These are phyloP conservation scores for Pyronema omphalodes DNA, from an alignment of 495 filamentous ascomycete genomes.

Conservation along the genomic window DNA sequence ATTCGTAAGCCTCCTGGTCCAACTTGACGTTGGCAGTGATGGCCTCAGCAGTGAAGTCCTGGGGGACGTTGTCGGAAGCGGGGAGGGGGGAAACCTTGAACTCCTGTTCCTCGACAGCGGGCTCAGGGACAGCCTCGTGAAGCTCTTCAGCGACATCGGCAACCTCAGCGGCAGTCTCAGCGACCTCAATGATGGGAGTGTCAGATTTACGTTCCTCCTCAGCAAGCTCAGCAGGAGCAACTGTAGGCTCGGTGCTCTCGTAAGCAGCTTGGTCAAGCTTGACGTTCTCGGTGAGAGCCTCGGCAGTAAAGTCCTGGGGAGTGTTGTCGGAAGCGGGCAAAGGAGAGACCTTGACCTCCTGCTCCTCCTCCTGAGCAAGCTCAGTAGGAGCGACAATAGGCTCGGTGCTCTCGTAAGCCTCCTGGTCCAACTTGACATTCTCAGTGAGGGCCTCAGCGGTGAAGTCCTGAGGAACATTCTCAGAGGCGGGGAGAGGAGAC, in stretches of 20 bases:
- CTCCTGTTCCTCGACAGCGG: slow-evolving; percentile 25
- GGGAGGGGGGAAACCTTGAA: slow-evolving; percentile 59
- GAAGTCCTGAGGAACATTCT: slow-evolving; percentile 35
- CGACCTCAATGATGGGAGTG: background rate
- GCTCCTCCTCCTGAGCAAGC: background rate
- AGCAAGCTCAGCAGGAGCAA: slow-evolving; percentile 21
- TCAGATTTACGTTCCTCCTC: slow-evolving; percentile 22
- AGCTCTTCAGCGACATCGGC: slow-evolving; percentile 3
- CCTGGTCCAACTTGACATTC: slow-evolving; percentile 55
- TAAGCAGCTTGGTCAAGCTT: slow-evolving; percentile 67
- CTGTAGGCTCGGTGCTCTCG: slow-evolving; percentile 42
- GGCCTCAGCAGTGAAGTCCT: slow-evolving; percentile 34
- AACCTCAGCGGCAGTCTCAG: slow-evolving; percentile 5
- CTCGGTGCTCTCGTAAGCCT: slow-evolving; percentile 61
- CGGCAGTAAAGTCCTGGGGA: background rate
- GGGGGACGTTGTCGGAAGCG: slow-evolving; percentile 55
- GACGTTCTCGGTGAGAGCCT: slow-evolving; percentile 35
- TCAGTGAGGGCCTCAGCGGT: slow-evolving; percentile 33
- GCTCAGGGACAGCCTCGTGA: background rate
- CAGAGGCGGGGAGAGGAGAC: slow-evolving; percentile 57
- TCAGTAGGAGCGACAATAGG: slow-evolving; percentile 11
- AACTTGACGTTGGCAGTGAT: slow-evolving; percentile 45
- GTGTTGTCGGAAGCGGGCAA: slow-evolving; percentile 27
- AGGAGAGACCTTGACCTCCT: slow-evolving; percentile 3
- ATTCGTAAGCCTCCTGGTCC: slow-evolving; percentile 71